Conservation (phyloP, 208 protist species). For the Trypanosoma avium region DNA sequence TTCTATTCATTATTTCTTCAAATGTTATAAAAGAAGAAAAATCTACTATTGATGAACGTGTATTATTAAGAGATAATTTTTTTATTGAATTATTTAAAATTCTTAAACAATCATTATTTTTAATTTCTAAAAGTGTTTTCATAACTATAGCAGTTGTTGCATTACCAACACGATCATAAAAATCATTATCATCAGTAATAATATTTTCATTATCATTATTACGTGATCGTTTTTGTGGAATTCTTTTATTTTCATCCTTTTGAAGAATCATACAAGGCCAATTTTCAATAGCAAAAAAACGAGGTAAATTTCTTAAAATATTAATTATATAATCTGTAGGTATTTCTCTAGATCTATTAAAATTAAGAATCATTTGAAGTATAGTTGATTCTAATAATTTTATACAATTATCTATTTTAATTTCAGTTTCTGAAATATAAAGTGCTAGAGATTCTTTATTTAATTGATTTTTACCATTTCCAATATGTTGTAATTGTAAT, state of each 20-base stretch:
- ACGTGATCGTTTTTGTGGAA: background rate
- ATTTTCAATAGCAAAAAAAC: slow-evolving; percentile 31
- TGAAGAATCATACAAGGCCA: slow-evolving; percentile 50
- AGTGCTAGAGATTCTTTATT: background rate
- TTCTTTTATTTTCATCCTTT: background rate
- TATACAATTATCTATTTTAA: slow-evolving; percentile 17
- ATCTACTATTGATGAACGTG: too few species aligned
- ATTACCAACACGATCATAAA: slow-evolving; percentile 6
- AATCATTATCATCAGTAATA: background rate
- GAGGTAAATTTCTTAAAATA: slow-evolving; percentile 20
- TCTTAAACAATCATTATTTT: slow-evolving; percentile 22
- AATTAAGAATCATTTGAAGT: slow-evolving; percentile 20
- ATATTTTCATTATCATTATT: too few species aligned
- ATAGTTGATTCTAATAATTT: slow-evolving; percentile 18
- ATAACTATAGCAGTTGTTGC: slow-evolving; percentile 28
- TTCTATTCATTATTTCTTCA: slow-evolving; percentile 35
- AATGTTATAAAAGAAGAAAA: slow-evolving; percentile 18
- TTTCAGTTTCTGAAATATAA: slow-evolving; percentile 1
- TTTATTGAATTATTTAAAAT: background rate
- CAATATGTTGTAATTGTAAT: slow-evolving; percentile 3
- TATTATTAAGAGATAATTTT: background rate
- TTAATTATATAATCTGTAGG: slow-evolving; percentile 26
- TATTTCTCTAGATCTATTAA: slow-evolving; percentile 10
- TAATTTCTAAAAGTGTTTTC: slow-evolving; percentile 18
- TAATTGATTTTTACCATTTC: slow-evolving; percentile 2